These are phyloP conservation scores for Glarea lozoyensis DNA, from an alignment of 495 filamentous ascomycete genomes.

Conservation along the genomic window DNA sequence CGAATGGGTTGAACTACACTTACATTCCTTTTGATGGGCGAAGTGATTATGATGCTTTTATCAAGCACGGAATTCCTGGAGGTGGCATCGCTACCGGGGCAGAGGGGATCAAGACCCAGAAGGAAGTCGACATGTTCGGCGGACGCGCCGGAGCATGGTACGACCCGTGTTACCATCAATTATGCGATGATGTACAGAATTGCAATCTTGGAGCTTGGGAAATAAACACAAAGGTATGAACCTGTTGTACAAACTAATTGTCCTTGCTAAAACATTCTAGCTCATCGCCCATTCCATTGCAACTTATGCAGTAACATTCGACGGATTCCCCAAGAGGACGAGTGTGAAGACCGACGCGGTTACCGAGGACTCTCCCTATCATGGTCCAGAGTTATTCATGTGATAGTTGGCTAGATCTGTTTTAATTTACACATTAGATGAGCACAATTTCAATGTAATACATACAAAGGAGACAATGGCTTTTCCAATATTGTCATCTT, in stretches of 20 bases:
- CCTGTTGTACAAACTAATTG: neutral
- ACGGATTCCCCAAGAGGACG: slow-evolving; percentile 40
- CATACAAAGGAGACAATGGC: no score
- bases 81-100: slow-evolving; percentile 55
- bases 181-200: slow-evolving; percentile 43
- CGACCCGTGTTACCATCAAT: slow-evolving; percentile 47
- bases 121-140: slow-evolving; percentile 42
- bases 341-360: neutral
- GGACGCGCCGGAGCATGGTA: slow-evolving; percentile 41
- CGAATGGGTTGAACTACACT: slow-evolving; percentile 38
- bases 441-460: no score
- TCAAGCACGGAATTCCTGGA: slow-evolving; percentile 41
- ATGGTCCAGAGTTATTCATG: slow-evolving; percentile 16
- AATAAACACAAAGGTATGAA: slow-evolving; percentile 40
- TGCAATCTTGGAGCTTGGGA: slow-evolving; percentile 43
- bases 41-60: slow-evolving; percentile 49
- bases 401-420: slow-evolving; percentile 1
- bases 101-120: slow-evolving; percentile 45
- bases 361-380: slow-evolving; percentile 8
- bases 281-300: slow-evolving; percentile 47
- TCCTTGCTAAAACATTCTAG: slow-evolving; percentile 14
- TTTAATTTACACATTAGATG: neutral
- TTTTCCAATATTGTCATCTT: no score
- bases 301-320: slow-evolving; percentile 40
- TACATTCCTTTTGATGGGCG: slow-evolving; percentile 47